Conservation (phyloP, 1,139 yeast genomes). For the Saccharomyces hybrid region DNA sequence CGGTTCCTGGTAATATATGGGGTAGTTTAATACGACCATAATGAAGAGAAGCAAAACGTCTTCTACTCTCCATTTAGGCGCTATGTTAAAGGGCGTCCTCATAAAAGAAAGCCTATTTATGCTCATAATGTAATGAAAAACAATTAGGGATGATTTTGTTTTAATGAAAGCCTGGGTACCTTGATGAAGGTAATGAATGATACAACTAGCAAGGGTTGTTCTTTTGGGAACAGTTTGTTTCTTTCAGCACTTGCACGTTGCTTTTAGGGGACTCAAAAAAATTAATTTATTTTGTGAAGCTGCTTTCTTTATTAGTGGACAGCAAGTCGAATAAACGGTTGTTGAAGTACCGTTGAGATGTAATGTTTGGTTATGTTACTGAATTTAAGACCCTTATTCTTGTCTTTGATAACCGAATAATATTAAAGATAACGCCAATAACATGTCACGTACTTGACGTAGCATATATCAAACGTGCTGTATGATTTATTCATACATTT, state of each 20-base stretch:
- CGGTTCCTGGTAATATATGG: conserved; percentile 46
- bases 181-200: not conserved
- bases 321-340: not conserved
- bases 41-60: conserved; percentile 44
- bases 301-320: not conserved
- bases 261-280: not conserved
- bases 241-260: not conserved
- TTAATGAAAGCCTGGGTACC: no score
- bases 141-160: no score
- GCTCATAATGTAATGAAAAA: not conserved
- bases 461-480: not conserved
- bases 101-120: not conserved
- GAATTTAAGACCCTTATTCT: not conserved
- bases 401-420: not conserved
- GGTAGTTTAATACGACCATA: conserved; percentile 38
- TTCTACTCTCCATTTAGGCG: conserved; percentile 49
- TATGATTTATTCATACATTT: not conserved
- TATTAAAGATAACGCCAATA: not conserved
- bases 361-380: not conserved
- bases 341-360: not conserved
- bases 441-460: not conserved
- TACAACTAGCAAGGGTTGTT: not conserved
- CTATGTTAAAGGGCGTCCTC: conserved; percentile 5
- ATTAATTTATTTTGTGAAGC: not conserved
- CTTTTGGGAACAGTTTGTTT: not conserved